These are phyloP conservation scores for Hibiscus syriacus DNA, from an alignment of 345 rosid genomes.

Conservation along the genomic window DNA sequence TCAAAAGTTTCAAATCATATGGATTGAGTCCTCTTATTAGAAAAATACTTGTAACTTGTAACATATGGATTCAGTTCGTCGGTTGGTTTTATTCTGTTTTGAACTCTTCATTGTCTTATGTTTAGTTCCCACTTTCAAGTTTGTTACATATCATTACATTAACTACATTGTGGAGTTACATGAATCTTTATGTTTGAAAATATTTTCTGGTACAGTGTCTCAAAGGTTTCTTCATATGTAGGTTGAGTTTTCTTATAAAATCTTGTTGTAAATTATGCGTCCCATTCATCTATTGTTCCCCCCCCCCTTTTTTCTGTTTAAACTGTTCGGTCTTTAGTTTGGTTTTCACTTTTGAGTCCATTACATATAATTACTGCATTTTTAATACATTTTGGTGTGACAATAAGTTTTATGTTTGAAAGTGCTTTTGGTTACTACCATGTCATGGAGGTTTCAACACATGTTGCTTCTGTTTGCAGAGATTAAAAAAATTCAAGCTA, in stretches of 20 bases:
- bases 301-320: no score
- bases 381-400: neutral
- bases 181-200: neutral
- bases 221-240: neutral
- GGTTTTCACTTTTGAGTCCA: neutral
- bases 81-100: neutral
- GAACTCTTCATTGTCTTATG: neutral
- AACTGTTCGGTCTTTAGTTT: no score
- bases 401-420: neutral
- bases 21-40: neutral
- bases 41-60: conserved; percentile 1
- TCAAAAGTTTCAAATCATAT: neutral
- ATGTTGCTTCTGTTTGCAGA: conserved; percentile 38
- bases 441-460: neutral
- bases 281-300: no score
- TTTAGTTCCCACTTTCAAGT: neutral
- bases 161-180: neutral
- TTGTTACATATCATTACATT: conserved; percentile 2
- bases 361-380: conserved; percentile 1
- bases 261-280: no score
- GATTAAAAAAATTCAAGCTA: conserved; percentile 62
- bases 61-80: neutral
- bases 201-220: neutral
- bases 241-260: no score
- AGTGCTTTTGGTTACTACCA: neutral